A percentile compares a stretch with the other conserved stretches of the same genome.
Conservation (phyloP, 768 basidiomycete genomes). For the Suillus lakei region DNA sequence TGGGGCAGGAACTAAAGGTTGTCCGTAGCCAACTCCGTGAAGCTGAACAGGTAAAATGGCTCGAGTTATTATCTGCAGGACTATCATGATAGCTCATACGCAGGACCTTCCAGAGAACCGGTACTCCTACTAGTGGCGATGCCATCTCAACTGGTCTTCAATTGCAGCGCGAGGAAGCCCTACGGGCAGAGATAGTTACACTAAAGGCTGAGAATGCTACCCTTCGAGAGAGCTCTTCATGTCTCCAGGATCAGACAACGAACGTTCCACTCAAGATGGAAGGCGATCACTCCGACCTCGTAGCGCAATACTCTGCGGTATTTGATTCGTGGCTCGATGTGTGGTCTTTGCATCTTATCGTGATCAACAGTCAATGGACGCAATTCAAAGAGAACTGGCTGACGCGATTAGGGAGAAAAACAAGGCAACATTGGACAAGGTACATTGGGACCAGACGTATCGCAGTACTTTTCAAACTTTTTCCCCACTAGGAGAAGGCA, state of each 20-base stretch:
- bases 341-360: neutral
- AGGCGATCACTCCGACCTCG: neutral
- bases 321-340: neutral
- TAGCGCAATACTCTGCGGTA: slow-evolving; percentile 17
- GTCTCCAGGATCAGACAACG: slow-evolving; percentile 17
- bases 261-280: slow-evolving; percentile 24
- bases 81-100: neutral
- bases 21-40: slow-evolving; percentile 28
- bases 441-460: neutral
- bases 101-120: slow-evolving; percentile 15
- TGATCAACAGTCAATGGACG: slow-evolving; percentile 16
- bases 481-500: slow-evolving; percentile 18
- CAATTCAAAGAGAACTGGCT: slow-evolving; percentile 16
- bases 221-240: slow-evolving; percentile 20
- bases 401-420: slow-evolving; percentile 21
- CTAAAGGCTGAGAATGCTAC: slow-evolving; percentile 25
- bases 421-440: neutral
- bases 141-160: slow-evolving; percentile 3
- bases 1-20: slow-evolving; percentile 29
- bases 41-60: slow-evolving; percentile 20
- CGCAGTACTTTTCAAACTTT: neutral
- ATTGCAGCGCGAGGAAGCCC: slow-evolving; percentile 13
- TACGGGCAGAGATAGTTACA: slow-evolving; percentile 20
- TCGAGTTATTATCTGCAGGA: neutral
- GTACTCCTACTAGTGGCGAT: slow-evolving; percentile 8